Evolutionary conservation across 1,139 yeast genomes (phyloP).

Genomic region (Kurtzmaniella quercitrusa): DNA sequence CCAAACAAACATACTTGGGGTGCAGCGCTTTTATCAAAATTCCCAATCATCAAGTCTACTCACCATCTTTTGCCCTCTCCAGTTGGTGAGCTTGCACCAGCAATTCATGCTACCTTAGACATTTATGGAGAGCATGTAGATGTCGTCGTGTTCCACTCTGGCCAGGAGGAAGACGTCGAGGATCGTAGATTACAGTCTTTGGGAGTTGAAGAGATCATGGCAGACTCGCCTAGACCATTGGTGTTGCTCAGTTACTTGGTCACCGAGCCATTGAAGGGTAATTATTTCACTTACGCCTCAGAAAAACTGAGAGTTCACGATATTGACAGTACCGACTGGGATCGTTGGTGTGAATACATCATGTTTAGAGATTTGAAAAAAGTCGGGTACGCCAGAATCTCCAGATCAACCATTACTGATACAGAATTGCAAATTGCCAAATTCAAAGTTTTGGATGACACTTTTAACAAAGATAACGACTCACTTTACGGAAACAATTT

Average conservation of each 20-base stretch:
- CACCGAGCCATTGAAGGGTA: slow-evolving; percentile 80
- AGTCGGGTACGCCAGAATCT: slow-evolving; percentile 89
- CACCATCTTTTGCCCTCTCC: slow-evolving; percentile 93
- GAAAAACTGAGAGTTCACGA: slow-evolving; percentile 84
- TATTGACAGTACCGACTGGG: slow-evolving; percentile 92
- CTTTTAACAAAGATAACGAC: slow-evolving; percentile 28
- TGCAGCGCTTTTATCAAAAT: slow-evolving; percentile 83
- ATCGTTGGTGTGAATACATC: slow-evolving; percentile 97
- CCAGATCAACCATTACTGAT: slow-evolving; percentile 91
- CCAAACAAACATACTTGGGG: slow-evolving; percentile 99
- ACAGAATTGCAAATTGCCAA: slow-evolving; percentile 96
- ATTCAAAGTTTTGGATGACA: slow-evolving; percentile 58
- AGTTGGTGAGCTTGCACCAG: slow-evolving; percentile 97
- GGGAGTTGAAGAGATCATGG: slow-evolving; percentile 78
- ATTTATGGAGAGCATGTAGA: slow-evolving; percentile 85
- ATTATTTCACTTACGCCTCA: slow-evolving; percentile 88
- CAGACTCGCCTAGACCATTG: slow-evolving; percentile 68
- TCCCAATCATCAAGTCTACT: slow-evolving; percentile 85
- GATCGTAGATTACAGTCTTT: slow-evolving; percentile 86
- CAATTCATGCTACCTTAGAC: slow-evolving; percentile 91
- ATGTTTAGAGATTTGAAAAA: slow-evolving; percentile 82
- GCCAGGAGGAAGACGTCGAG: slow-evolving; percentile 95
- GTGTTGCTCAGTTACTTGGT: slow-evolving; percentile 86
- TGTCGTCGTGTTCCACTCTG: slow-evolving; percentile 94
- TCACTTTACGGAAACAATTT: slow-evolving; percentile 54